These are phyloP conservation scores for Epichloe scottii DNA, from an alignment of 2,329 filamentous ascomycete genomes.

Conservation along the genomic window DNA sequence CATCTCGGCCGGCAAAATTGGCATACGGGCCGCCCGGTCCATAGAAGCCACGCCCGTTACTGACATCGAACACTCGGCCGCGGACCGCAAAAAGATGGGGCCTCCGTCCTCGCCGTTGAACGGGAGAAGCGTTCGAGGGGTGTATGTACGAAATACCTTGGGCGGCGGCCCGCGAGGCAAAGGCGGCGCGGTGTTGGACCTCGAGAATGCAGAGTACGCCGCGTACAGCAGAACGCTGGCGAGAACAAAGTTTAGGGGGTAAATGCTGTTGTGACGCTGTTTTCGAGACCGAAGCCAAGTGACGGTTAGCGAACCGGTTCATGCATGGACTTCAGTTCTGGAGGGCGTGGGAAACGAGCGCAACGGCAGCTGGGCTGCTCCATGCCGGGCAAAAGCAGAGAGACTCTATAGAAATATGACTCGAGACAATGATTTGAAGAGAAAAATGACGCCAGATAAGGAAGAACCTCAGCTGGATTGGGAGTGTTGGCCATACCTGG, in stretches of 20 bases:
- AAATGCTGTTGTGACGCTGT: slow-evolving; percentile 26
- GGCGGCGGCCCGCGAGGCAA: slow-evolving; percentile 43
- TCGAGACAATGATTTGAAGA: no score
- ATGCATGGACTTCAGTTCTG: no score
- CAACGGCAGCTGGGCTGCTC: no score
- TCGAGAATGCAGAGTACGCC: slow-evolving; percentile 39
- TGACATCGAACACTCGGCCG: slow-evolving; percentile 84
- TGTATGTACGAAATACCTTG: slow-evolving; percentile 56
- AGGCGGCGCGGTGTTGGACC: slow-evolving; percentile 31
- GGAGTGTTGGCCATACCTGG: slow-evolving; percentile 17
- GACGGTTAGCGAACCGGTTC: background rate
- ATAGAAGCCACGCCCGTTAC: slow-evolving; percentile 81
- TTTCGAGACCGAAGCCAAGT: background rate
- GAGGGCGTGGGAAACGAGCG: no score
- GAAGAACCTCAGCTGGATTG: no score
- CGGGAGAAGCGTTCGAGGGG: slow-evolving; percentile 67
- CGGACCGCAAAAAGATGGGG: slow-evolving; percentile 84
- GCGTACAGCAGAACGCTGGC: slow-evolving; percentile 44
- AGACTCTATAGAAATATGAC: no score
- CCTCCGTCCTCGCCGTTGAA: slow-evolving; percentile 64
- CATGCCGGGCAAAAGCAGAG: no score
- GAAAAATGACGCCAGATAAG: no score
- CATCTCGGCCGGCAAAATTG: slow-evolving; percentile 92
- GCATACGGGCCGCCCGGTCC: slow-evolving; percentile 88
- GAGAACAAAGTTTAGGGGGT: slow-evolving; percentile 52